Evolutionary conservation across 805 yeast species (phyloP), one percentile per base, ranked within the genome.

Genomic region (Starmerella sp.): DNA sequence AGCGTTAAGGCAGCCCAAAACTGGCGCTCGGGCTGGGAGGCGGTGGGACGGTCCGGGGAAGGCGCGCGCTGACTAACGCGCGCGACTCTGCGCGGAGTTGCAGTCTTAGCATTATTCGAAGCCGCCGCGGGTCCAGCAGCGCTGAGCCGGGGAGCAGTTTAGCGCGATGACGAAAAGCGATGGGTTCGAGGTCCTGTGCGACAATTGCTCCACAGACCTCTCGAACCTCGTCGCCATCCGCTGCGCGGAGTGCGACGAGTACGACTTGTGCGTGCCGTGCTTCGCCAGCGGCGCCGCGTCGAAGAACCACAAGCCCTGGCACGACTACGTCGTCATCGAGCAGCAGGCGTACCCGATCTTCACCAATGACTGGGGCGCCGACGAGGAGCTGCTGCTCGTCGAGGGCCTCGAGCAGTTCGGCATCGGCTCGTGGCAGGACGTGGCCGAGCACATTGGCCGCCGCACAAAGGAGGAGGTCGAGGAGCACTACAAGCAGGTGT

Each of bases 261-360:
- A 91, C 65, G 98, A 93, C 68, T 73, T 93, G n/a, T 93, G 99
- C 74, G 97, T 95, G 5, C 96, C 95, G 2, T 93, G 99, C 69
- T 93, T 93, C 71, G 83, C 96, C 2, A 78, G 81, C 54, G 99
- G 98, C 13, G 73, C 78, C 14, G 72, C 79, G 28, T 79, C 93
- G 3, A 95, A 88, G 3, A 82, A 80, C 58, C 99, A 93, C 72
- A 83, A 88, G 68, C 97, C 98, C 10, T 86, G 81, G 77, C 99
- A 93, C 68, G 95, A 86, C 65, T 93, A 93, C 68, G 79, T 81
- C 64, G 86, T 93, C 14, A 82, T 91, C 31, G 98, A 93, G 69
- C 96, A 95, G 63, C 91, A 91, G 66, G 85, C 95, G 3, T 91
- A 87, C 66, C 98, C 99, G 0, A 86, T 95, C 9, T 83, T 95